phyloP scores from a whole-genome alignment of 306 rosid species.

The Aeschynomene evenia region DNA sequence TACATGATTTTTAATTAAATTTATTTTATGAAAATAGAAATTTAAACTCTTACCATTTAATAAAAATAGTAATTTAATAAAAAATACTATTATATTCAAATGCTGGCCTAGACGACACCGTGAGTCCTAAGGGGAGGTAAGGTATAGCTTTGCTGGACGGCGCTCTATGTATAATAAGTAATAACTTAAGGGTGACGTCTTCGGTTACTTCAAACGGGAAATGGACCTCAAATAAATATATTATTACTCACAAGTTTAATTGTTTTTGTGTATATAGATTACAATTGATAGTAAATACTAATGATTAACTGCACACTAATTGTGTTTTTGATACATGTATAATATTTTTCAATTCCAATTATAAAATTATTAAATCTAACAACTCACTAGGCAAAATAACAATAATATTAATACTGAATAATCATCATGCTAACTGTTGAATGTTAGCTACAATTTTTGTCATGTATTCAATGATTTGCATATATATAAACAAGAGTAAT shows the following conservation, averaged over 20 bases:
- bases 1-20: too few species aligned
- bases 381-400: background rate
- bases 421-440: background rate
- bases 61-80: too few species aligned
- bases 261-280: background rate
- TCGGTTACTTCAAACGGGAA: constrained; percentile 6
- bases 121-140: background rate
- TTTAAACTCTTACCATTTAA: too few species aligned
- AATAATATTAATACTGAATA: too few species aligned
- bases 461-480: background rate
- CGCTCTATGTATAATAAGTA: background rate
- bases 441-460: background rate
- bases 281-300: background rate
- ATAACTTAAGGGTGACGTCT: constrained; percentile 1
- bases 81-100: background rate
- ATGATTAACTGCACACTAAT: too few species aligned
- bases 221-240: background rate
- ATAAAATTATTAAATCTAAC: background rate
- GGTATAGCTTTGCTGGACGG: background rate
- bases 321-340: too few species aligned
- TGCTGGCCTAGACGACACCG: background rate
- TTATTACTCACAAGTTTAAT: background rate
- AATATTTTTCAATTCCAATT: too few species aligned
- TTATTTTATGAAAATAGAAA: too few species aligned
- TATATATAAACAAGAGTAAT: background rate